Evolutionary conservation across 192 early-diverging fungal species (phyloP), one percentile per base, ranked within the genome.

Genomic region (Backusella morwellensis): DNA sequence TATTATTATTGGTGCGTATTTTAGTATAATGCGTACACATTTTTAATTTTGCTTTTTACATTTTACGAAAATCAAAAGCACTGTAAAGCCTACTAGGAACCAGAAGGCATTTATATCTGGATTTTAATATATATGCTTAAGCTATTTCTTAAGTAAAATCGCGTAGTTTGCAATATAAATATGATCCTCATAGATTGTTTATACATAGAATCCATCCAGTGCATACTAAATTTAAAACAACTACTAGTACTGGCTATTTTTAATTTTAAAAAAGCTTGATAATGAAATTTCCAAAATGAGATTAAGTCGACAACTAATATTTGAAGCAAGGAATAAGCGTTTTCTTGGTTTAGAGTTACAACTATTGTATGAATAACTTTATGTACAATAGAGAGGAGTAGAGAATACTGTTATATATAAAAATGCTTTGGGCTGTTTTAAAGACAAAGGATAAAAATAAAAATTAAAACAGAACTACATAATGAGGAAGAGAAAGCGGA

Each of bases 391-490:
- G 8, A 4, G 56, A 63, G 15, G 14, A 63, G 23, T 63, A 12
- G 8, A 23, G 23, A 63, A 63, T 12, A 63, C 4, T 11, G 7
- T 11, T 12, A 29, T 29, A 26, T 63, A 63, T 8, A 63, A 63
- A 56, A 56, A 3, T 23, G 7, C 8, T 9, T 56, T 23, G 23
- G n/a, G 12, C 26, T 63, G 38, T 63, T 50, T n/a, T 50, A 50
- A 50, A 50, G 19, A 50, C 15, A 29, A 63, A 29, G 23, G 11
- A 63, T 12, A 63, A 63, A 29, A 63, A 63, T 23, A 0, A 63
- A 63, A 63, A 63, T 63, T 63, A 63, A 63, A 63, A 63, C 56
- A 63, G 56, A 63, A 63, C 56, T 63, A 63, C 56, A 63, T 63
- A 29, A 29, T 50, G 56, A 29, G 9, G 26, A 29, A 29, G 7